Evolutionary conservation across 495 filamentous ascomycete species (phyloP), one percentile per base, ranked within the genome.

Genomic region (Pyrenopolyporus hunteri): DNA sequence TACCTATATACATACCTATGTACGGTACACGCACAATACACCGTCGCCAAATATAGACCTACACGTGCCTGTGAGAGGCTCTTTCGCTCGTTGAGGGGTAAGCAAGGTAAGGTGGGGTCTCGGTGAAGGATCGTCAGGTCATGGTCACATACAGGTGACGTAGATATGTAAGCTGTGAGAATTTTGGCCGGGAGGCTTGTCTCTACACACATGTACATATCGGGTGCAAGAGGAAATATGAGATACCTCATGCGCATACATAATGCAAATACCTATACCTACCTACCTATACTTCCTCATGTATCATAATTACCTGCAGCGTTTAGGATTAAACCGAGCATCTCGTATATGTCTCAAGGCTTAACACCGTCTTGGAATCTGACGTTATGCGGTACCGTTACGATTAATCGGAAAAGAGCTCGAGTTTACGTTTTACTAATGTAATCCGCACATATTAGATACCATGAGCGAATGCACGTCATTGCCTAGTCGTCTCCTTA

Each of bases 71-170:
- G 36, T 45, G 50, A 48, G 55, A 59, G 61, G 61, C 61, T 64
- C 55, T 59, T 52, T 35, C 32, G 22, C 22, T 37, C 23, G 61
- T 59, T 64, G 61, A 64, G 61, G 61, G 61, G 61, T 64, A 65
- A n/a, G n/a, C n/a, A n/a, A 49, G 45, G 55, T 55, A 56, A 23
- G 42, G 62, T 44, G 26, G 61, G 48, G 25, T 51, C 51, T 51
- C 48, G 61, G 61, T 55, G 55, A 55, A 37, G 26, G 55, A 59
- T 64, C 62, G 56, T 65, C 62, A 65, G 62, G 62, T 59, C 56
- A 56, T 60, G 39, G 45, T 49, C 42, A 59, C 61, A 64, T 59
- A 59, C n/a, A 16, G 14, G 63, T 66, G 63, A 66, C 63, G 63
- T 66, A 60, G 46, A 9, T 31, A 56, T 25, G 13, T n/a, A 46